Percentiles rank a stretch among this genome's conserved stretches.
Conservation (phyloP, 176 grass and related monocot species). For the Juncus effusus region DNA sequence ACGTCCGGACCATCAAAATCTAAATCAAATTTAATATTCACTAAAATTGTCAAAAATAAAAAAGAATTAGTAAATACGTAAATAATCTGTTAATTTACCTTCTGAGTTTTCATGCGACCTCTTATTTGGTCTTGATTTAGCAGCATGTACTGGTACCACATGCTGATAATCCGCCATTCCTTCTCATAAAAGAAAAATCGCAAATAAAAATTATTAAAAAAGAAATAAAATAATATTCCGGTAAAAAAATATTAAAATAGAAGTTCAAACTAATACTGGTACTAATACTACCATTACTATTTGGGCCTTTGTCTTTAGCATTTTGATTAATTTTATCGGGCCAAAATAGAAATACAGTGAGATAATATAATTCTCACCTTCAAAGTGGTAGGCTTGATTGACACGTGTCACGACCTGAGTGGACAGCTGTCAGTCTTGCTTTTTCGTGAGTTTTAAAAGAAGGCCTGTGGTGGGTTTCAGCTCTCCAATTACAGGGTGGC, state of each 20-base stretch:
- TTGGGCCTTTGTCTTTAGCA: not conserved
- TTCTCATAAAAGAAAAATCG: conserved; percentile 8
- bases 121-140: conserved; percentile 61
- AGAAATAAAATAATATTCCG: not conserved
- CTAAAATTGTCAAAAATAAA: conserved; percentile 21
- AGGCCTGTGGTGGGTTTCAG: conserved; percentile 40
- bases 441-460: conserved; percentile 52
- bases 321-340: not conserved
- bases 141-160: conserved; percentile 70
- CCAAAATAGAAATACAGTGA: not conserved
- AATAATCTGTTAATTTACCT: conserved; percentile 20
- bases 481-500: conserved; percentile 61
- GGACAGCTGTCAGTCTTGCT: not conserved
- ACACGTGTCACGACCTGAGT: conserved; percentile 65
- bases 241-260: not conserved
- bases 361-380: conserved; percentile 28
- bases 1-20: conserved; percentile 57
- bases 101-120: conserved; percentile 17
- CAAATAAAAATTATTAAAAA: not conserved
- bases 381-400: conserved; percentile 57
- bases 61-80: conserved; percentile 8
- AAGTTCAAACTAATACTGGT: not conserved
- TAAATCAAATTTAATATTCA: conserved; percentile 32
- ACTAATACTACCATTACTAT: not conserved
- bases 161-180: conserved; percentile 89